Conservation (phyloP, 1,284 basidiomycete genomes). For the Leccinum ambiguum region DNA sequence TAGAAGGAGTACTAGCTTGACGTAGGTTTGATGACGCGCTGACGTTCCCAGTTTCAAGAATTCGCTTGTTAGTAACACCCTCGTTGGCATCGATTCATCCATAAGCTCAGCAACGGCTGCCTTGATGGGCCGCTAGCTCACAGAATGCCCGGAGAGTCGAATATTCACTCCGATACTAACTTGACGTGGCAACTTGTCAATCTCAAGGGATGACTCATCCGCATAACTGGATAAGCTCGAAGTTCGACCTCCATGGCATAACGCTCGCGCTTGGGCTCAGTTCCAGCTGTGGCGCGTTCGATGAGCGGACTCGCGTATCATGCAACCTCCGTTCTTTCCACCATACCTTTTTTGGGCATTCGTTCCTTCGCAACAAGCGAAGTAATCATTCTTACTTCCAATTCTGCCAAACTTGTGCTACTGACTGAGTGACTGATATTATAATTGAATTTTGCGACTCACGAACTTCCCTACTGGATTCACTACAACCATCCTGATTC, state of each 20-base stretch:
- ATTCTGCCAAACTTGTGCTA: not conserved
- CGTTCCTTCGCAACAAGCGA: slow-evolving; percentile 3
- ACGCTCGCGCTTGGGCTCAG: slow-evolving; percentile 5
- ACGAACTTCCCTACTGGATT: not conserved
- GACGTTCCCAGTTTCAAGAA: slow-evolving; percentile 13
- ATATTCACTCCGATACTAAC: slow-evolving; percentile 1
- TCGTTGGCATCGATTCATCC: not conserved
- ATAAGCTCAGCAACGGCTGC: not conserved
- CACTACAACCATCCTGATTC: slow-evolving; percentile 5
- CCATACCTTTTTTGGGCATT: slow-evolving; percentile 11
- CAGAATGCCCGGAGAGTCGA: not conserved
- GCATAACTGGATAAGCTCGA: not conserved
- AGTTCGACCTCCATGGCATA: not conserved
- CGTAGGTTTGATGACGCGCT: not conserved
- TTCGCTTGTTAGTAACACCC: no score
- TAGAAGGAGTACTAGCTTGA: slow-evolving; percentile 3
- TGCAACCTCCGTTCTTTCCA: not conserved
- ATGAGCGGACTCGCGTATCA: slow-evolving; percentile 8
- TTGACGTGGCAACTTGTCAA: slow-evolving; percentile 13
- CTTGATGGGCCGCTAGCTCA: not conserved
- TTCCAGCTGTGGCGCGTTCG: slow-evolving; percentile 5
- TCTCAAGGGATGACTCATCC: not conserved
- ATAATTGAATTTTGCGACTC: not conserved
- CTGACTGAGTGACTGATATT: not conserved
- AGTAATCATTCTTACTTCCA: not conserved